phyloP scores from a whole-genome alignment of 1,284 basidiomycete species.

The Inonotus hispidus region DNA sequence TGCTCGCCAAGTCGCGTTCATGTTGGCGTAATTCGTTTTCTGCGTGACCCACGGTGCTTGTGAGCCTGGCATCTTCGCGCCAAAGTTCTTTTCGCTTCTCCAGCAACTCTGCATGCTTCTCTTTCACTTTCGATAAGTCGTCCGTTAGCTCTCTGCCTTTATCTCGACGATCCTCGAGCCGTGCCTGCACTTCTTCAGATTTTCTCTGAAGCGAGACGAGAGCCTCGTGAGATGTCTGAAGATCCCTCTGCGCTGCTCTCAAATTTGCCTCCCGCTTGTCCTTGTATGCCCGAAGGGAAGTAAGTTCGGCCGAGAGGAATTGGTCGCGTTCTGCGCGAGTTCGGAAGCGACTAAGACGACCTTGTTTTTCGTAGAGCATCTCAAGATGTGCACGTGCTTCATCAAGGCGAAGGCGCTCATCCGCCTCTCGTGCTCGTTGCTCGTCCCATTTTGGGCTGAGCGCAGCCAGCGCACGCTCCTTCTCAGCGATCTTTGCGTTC shows the following conservation, averaged over 20 bases:
- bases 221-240: conserved; percentile 39
- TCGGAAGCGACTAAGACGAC: conserved; percentile 80
- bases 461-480: conserved; percentile 56
- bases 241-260: conserved; percentile 42
- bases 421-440: conserved; percentile 48
- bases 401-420: conserved; percentile 71
- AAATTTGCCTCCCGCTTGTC: conserved; percentile 46
- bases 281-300: conserved; percentile 56
- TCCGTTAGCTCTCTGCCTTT: conserved; percentile 65
- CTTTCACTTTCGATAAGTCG: conserved; percentile 61
- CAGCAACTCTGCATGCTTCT: conserved; percentile 63
- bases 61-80: conserved; percentile 90
- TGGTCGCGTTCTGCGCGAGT: conserved; percentile 78
- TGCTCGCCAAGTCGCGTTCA: conserved; percentile 76
- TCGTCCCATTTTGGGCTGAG: conserved; percentile 66
- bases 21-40: conserved; percentile 76
- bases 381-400: conserved; percentile 64
- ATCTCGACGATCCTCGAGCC: conserved; percentile 73
- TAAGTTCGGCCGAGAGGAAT: conserved; percentile 71
- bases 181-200: conserved; percentile 57
- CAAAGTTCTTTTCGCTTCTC: conserved; percentile 91
- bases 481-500: conserved; percentile 54
- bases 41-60: conserved; percentile 72
- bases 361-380: conserved; percentile 83
- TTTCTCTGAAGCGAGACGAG: conserved; percentile 55